Evolutionary conservation across 2,329 filamentous ascomycete species (phyloP), one percentile per base, ranked within the genome.

Genomic region (Leptographium lundbergii): DNA sequence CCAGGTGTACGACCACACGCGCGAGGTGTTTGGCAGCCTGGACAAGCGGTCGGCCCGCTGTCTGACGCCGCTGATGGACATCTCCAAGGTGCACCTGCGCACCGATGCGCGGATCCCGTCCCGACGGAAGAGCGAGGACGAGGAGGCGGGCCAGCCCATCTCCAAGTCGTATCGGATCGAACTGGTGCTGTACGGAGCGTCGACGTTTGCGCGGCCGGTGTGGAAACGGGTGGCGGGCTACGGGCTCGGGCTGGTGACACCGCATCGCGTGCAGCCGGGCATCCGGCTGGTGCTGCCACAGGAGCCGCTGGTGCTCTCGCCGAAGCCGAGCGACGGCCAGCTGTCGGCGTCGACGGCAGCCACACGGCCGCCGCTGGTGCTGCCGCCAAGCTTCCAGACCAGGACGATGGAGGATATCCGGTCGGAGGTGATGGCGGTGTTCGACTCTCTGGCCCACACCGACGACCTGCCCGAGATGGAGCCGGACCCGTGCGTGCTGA

Each of bases 371-470:
- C 42, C 62, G 56, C 61, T 67, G 60, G 61, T 64, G n/a, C 67
- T 64, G 61, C 59, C 65, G 9, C 58, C 67, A 42, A 66, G 71
- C 6, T 62, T 72, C 69, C 55, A 81, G 89, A 39, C 69, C 54
- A 81, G 89, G 36, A 92, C 89, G 0, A 84, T 86, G 0, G 92
- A 97, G 66, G 91, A 97, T 71, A 87, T 96, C 61, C 86, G 87
- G 11, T 85, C 84, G 63, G 91, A 96, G 60, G 87, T 96, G 25
- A 81, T 89, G 70, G 85, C 84, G 50, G 89, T 97, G 68, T 96
- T 99, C 66, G 91, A 96, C 72, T 87, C 86, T 9, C 81, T 96
- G 47, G 81, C 85, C 29, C 85, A 85, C 65, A 84, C 80, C 11
- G 87, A 95, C 59, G 83, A 89, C 61, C 74, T 97, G 7, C 87